Evolutionary conservation across 352 stramenopile genomes (phyloP), one percentile per base, ranked within the genome.

Genomic region (Phytophthora megakarya): DNA sequence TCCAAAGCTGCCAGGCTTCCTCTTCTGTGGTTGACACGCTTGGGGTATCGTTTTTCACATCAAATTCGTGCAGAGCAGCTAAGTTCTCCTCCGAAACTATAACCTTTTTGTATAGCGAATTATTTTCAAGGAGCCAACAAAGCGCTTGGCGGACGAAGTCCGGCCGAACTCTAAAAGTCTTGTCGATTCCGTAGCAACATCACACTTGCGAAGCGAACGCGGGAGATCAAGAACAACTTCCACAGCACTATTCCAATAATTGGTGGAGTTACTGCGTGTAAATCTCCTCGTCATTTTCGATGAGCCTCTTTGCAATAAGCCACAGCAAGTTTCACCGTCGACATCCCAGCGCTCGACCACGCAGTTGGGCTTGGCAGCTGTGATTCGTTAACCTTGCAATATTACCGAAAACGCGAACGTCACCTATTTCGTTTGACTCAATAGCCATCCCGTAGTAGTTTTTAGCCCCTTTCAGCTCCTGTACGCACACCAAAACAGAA

Each of bases 321-420:
- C n/a, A n/a, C n/a, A n/a, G n/a, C n/a, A n/a, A n/a, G n/a, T 44
- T 50, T 60, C 39, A 35, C 40, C 52, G 13, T 44, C 30, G 5
- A 60, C 52, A 1, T 53, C 40, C 42, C 30, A 61, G 15, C 53
- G 42, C 18, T 61, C 39, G 12, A 53, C n/a, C 3, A 30, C n/a
- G 28, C 53, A 61, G 22, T 53, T 61, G 11, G 53, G 15, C 18
- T n/a, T 3, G 28, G 21, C 42, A 61, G 22, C 40, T 52, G 18
- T 61, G 53, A 19, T 61, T 61, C 10, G 40, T 42, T 10, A 61
- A 61, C 18, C 53, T 45, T 5, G 53, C 28, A 12, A 53, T 30
- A 6, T 42, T 42, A 46, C 53, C 40, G 6, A 45, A 19, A 33
- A 42, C 7, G 9, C 30, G 39, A 3, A 42, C 53, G 22, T 52